Percentiles rank a stretch among this genome's conserved stretches.
Evolutionary conservation across 257 asterid genomes (phyloP).

Genomic region (Gardenia jasminoides): DNA sequence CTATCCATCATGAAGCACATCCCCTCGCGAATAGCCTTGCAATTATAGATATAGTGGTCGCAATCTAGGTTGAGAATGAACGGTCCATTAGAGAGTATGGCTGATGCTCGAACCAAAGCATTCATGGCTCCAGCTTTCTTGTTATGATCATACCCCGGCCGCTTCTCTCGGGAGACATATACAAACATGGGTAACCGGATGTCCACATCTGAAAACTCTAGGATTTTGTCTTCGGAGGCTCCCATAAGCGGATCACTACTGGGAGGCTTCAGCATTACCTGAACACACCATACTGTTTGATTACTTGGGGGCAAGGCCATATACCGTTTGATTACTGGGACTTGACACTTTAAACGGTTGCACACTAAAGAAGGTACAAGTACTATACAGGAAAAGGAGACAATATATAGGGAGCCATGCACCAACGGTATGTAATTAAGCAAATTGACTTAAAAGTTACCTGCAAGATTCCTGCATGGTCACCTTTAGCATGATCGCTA

Average conservation of each 20-base stretch:
- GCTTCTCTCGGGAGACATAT: conserved; percentile 42
- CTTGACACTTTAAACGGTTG: too few relatives aligned
- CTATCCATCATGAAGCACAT: conserved; percentile 53
- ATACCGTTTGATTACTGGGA: too few relatives aligned
- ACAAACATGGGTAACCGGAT: conserved; percentile 45
- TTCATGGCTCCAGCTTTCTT: conserved; percentile 52
- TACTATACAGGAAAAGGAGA: too few relatives aligned
- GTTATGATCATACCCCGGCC: conserved; percentile 44
- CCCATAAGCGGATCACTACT: conserved; percentile 36
- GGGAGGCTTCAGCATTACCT: conserved; percentile 48
- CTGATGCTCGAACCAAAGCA: conserved; percentile 39
- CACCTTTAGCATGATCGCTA: conserved; percentile 38
- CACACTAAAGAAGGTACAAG: too few relatives aligned
- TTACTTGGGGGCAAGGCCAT: too few relatives aligned
- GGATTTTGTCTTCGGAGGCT: conserved; percentile 21
- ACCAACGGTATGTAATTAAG: too few relatives aligned
- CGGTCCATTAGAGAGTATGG: conserved; percentile 40
- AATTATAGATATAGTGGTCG: conserved; percentile 36
- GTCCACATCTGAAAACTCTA: conserved; percentile 36
- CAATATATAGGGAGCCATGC: too few relatives aligned
- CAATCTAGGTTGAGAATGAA: conserved; percentile 46
- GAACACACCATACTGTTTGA: background rate
- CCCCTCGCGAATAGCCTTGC: conserved; percentile 40
- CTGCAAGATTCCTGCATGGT: conserved; percentile 44
- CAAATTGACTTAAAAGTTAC: background rate